Evolutionary conservation across 805 yeast species (phyloP).

Genomic region (Candida wancherniae): DNA sequence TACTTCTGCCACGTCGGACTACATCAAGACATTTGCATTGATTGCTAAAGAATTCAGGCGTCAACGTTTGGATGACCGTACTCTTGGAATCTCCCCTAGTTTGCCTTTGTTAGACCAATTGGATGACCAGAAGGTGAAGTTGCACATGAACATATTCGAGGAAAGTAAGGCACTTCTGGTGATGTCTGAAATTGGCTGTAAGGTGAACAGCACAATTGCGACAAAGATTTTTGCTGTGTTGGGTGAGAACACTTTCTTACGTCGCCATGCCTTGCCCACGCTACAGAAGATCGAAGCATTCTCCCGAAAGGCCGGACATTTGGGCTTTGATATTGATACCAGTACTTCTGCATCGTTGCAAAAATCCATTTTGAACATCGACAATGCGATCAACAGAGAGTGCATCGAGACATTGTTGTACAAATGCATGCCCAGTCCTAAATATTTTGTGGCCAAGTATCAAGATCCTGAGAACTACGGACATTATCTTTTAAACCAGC

Average conservation of each 20-base stretch:
- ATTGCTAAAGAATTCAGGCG: conserved; percentile 68
- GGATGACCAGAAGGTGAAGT: conserved; percentile 78
- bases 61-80: conserved; percentile 52
- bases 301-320: conserved; percentile 59
- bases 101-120: conserved; percentile 70
- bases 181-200: conserved; percentile 70
- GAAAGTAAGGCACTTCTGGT: conserved; percentile 52
- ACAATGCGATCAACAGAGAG: conserved; percentile 57
- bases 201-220: conserved; percentile 83
- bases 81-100: conserved; percentile 44
- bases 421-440: conserved; percentile 82
- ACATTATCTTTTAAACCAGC: conserved; percentile 77
- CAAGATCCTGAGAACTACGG: conserved; percentile 72
- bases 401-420: conserved; percentile 74
- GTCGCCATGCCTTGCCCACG: conserved; percentile 85
- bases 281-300: conserved; percentile 75
- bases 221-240: conserved; percentile 67
- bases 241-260: conserved; percentile 77
- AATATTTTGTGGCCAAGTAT: conserved; percentile 84
- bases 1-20: conserved; percentile 58
- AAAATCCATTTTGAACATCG: conserved; percentile 59
- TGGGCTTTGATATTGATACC: conserved; percentile 70
- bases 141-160: conserved; percentile 69
- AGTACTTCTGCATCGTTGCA: conserved; percentile 67
- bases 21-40: conserved; percentile 57